phyloP scores from a whole-genome alignment of 345 rosid genomes.

The Mallotus nudiflorus region DNA sequence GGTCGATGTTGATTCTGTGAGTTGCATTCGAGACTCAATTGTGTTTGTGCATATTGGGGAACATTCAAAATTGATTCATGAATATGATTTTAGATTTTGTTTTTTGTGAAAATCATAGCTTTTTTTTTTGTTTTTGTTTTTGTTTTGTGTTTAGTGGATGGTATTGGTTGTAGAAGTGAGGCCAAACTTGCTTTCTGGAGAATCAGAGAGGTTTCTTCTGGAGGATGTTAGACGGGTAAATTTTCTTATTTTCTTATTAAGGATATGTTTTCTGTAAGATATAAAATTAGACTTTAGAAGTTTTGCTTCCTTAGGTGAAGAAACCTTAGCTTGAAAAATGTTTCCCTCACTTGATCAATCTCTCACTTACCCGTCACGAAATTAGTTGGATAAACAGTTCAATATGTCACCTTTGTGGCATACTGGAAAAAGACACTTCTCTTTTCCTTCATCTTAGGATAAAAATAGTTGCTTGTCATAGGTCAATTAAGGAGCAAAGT shows the following conservation, averaged over 20 bases:
- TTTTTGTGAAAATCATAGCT: background rate
- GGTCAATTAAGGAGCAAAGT: background rate
- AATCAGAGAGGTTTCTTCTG: slow-evolving; percentile 70
- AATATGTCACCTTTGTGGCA: background rate
- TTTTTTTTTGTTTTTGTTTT: background rate
- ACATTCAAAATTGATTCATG: background rate
- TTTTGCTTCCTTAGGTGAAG: background rate
- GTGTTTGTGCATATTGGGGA: background rate
- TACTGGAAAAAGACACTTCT: background rate
- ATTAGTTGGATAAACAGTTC: background rate
- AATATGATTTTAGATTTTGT: background rate
- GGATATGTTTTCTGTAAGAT: background rate
- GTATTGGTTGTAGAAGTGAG: slow-evolving; percentile 73
- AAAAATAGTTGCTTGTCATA: background rate
- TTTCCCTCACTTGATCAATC: background rate
- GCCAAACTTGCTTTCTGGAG: slow-evolving; percentile 82
- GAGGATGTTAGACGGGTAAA: slow-evolving; percentile 62
- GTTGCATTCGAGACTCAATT: slow-evolving; percentile 17
- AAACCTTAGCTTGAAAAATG: background rate
- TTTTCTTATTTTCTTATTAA: background rate
- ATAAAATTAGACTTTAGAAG: background rate
- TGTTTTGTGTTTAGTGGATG: slow-evolving; percentile 53
- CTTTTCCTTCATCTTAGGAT: background rate
- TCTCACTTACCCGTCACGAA: background rate
- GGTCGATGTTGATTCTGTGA: slow-evolving; percentile 68